Evolutionary conservation across 768 basidiomycete genomes (phyloP), one percentile per base, ranked within the genome.

Genomic region (Hebeloma cylindrosporum): DNA sequence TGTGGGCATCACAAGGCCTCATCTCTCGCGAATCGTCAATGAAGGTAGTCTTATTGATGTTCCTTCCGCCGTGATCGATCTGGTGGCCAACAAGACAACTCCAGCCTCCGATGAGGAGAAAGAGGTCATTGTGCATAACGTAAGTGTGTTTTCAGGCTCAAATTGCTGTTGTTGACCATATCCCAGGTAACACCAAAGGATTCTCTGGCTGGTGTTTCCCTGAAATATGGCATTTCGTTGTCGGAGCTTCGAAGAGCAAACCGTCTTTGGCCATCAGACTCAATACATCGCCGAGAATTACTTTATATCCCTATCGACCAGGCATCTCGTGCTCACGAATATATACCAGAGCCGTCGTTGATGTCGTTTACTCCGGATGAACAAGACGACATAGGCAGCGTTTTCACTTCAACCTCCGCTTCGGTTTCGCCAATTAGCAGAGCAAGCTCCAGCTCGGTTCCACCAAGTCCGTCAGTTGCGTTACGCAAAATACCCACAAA

Each of bases 261-360:
- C 64, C 90, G 93, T 52, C 72, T 99, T 6, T 99, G 96, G 96
- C 64, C 91, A 5, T 86, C 89, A 5, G 96, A 98, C 61, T 78
- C 91, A 1, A 88, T 99, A 34, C 91, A 95, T 66, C 77, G 93
- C 25, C 86, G 94, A 21, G 82, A 82, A 34, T 72, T 80, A 5
- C 79, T 96, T 26, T 83, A 88, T 57, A 85, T 98, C 45, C 93
- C 94, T 0, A 58, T 85, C 26, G 79, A 84, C 39, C 73, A 73
- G 50, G 73, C 80, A 17, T 68, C 74, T 22, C 74, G 74, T 17
- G 67, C 74, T 34, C 69, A 61, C 31, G 68, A 73, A 42, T 62
- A 57, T 42, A 40, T 64, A 31, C 47, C 51, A 23, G 56, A 62
- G 45, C 37, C 48, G 34, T 55, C 51, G 18, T 52, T 64, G 31